A percentile compares a stretch with the other conserved stretches of the same genome.
phyloP scores from a whole-genome alignment of 768 basidiomycete species.

The Russula ochroleuca region DNA sequence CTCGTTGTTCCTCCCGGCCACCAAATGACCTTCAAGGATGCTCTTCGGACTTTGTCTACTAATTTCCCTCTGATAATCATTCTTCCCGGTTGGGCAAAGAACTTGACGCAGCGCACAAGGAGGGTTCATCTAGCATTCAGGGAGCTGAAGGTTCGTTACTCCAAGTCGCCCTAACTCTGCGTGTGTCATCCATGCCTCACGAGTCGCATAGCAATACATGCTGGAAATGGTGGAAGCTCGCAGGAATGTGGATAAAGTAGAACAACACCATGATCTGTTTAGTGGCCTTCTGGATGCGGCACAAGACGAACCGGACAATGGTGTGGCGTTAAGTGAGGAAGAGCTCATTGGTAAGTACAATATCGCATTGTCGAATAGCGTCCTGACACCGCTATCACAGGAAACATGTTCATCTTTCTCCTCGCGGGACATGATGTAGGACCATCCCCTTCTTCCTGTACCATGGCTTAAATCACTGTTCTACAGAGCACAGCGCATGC shows the following conservation, averaged over 20 bases:
- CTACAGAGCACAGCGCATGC: conserved; percentile 39
- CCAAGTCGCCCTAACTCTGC: neutral
- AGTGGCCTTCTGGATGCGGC: conserved; percentile 30
- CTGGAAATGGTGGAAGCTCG: conserved; percentile 30
- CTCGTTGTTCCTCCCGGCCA: conserved; percentile 42
- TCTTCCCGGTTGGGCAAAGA: conserved; percentile 41
- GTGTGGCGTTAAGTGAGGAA: conserved; percentile 24
- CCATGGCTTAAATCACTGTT: neutral
- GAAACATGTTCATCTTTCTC: conserved; percentile 35
- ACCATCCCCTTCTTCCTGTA: neutral
- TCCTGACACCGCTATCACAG: neutral
- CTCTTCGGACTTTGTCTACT: conserved; percentile 42
- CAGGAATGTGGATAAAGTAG: conserved; percentile 23
- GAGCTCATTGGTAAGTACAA: conserved; percentile 26
- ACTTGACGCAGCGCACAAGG: conserved; percentile 36
- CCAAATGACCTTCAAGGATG: conserved; percentile 45
- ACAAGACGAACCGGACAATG: conserved; percentile 23
- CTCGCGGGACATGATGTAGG: conserved; percentile 36
- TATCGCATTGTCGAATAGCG: too few species aligned
- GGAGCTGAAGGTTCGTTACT: conserved; percentile 43
- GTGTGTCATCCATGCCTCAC: neutral
- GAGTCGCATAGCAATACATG: conserved; percentile 29
- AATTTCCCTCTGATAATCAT: conserved; percentile 38
- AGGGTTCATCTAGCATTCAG: conserved; percentile 38
- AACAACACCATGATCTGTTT: conserved; percentile 31